These are phyloP conservation scores for Candida multigemmis DNA, from an alignment of 805 yeast species.

Conservation along the genomic window DNA sequence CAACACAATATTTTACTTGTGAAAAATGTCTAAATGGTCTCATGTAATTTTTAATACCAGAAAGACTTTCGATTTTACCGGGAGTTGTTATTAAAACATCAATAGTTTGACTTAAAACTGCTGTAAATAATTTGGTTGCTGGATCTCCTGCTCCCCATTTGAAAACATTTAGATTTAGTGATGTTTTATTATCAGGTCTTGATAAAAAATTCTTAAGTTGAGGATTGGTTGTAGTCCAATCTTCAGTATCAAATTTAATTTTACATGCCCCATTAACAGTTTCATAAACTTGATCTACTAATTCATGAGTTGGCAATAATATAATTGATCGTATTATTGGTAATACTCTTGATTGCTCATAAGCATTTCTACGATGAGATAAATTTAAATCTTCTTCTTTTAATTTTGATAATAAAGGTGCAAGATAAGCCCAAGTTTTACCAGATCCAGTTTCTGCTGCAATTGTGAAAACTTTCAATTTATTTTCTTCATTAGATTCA, in stretches of 20 bases:
- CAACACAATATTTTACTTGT: conserved; percentile 51
- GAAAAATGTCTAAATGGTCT: conserved; percentile 29
- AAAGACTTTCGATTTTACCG: conserved; percentile 46
- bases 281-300: conserved; percentile 68
- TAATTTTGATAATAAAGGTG: conserved; percentile 63
- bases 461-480: conserved; percentile 55
- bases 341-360: conserved; percentile 12
- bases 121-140: conserved; percentile 41
- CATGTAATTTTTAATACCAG: conserved; percentile 17
- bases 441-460: conserved; percentile 99
- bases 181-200: conserved; percentile 10
- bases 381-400: conserved; percentile 42
- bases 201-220: conserved; percentile 11
- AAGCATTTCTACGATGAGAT: conserved; percentile 11
- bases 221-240: conserved; percentile 9
- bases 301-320: conserved; percentile 84
- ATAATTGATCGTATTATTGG: conserved; percentile 56
- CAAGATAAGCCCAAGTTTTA: conserved; percentile 85
- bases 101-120: conserved; percentile 38
- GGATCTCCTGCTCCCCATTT: conserved; percentile 60
- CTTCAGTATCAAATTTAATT: conserved; percentile 11
- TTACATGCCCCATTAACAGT: conserved; percentile 26
- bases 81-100: conserved; percentile 88
- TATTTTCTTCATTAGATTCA: conserved; percentile 17
- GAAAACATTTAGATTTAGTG: conserved; percentile 35